phyloP scores from a whole-genome alignment of 2,329 filamentous ascomycete species.

The Scedosporium dehoogii region DNA sequence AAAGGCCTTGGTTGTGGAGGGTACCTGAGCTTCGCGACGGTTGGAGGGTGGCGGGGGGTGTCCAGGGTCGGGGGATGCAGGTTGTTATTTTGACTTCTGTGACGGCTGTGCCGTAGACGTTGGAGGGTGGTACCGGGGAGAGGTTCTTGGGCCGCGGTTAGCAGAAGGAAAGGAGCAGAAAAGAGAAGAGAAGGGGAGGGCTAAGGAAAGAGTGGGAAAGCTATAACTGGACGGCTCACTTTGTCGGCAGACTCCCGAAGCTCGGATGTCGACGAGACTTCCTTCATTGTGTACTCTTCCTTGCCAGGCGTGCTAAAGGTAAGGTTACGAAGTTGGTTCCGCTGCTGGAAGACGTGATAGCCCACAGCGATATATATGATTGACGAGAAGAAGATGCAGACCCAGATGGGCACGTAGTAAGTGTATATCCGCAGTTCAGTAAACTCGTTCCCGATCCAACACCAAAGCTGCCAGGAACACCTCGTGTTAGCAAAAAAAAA shows the following conservation, averaged over 20 bases:
- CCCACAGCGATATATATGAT: slow-evolving; percentile 48
- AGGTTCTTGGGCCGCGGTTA: slow-evolving; percentile 14
- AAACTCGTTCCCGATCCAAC: slow-evolving; percentile 47
- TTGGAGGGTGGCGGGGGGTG: slow-evolving; percentile 3
- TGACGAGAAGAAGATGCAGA: slow-evolving; percentile 44
- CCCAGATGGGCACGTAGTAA: slow-evolving; percentile 53
- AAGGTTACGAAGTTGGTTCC: slow-evolving; percentile 45
- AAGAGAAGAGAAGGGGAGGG: too few species aligned
- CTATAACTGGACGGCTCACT: slow-evolving; percentile 17
- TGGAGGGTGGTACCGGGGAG: slow-evolving; percentile 13
- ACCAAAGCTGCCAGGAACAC: slow-evolving; percentile 40
- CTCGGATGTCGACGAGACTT: slow-evolving; percentile 14
- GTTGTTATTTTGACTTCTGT: slow-evolving; percentile 39
- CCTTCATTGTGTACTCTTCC: slow-evolving; percentile 9
- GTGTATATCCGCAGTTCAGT: slow-evolving; percentile 48
- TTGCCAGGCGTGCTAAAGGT: slow-evolving; percentile 16
- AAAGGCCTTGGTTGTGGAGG: not conserved
- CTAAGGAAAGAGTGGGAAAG: too few species aligned
- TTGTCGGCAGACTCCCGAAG: slow-evolving; percentile 23
- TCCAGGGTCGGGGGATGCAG: slow-evolving; percentile 9
- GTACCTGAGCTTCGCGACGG: not conserved
- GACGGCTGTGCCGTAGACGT: slow-evolving; percentile 39
- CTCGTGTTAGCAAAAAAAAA: not conserved
- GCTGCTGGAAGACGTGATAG: slow-evolving; percentile 48
- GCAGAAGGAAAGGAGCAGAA: not conserved